Evolutionary conservation across 179 eudicot species (phyloP), one percentile per base, ranked within the genome.

Genomic region (Corrigiola litoralis): DNA sequence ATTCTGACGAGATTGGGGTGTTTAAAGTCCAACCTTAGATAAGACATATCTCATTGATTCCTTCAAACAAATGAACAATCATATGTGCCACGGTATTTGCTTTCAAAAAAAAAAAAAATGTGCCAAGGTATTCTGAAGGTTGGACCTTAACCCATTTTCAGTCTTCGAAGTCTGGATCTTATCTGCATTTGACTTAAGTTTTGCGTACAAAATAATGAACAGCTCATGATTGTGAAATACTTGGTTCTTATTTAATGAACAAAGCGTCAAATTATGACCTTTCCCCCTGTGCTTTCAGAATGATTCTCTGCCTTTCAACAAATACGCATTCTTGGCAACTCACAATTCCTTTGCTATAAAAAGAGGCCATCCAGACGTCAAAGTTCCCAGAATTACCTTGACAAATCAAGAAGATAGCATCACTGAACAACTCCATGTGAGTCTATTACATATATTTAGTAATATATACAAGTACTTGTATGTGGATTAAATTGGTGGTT

Each of bases 271-370:
- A 37, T 6, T 37, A 31, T 54, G 4, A 32, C 8, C 25, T 23
- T 4, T 25, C 34, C 14, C 4, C 13, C 65, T 27, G 20, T 24
- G 23, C 45, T 3, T 27, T 12, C 79, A 91, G 97, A 88, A 88
- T 58, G 78, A 82, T 68, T 84, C 97, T 36, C 70, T 91, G 10
- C 95, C 97, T 7, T 92, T 83, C 85, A 92, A 92, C 88, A 87
- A 87, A 71, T 92, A 85, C 45, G 86, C 97, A 52, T 92, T 78
- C 46, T 76, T 92, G 81, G 79, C 96, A 42, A 87, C 95, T 53
- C 97, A 92, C 69, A 92, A 92, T 59, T 74, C 97, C 25, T 92
- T 67, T 48, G 87, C 97, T 0, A 86, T 83, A 23, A 84, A 80
- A 10, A 85, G 79, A n/a, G 85, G 73, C 65, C 70, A 66, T 42